Conservation (phyloP, 164 flowering plant species). For the Liquidambar formosana region DNA sequence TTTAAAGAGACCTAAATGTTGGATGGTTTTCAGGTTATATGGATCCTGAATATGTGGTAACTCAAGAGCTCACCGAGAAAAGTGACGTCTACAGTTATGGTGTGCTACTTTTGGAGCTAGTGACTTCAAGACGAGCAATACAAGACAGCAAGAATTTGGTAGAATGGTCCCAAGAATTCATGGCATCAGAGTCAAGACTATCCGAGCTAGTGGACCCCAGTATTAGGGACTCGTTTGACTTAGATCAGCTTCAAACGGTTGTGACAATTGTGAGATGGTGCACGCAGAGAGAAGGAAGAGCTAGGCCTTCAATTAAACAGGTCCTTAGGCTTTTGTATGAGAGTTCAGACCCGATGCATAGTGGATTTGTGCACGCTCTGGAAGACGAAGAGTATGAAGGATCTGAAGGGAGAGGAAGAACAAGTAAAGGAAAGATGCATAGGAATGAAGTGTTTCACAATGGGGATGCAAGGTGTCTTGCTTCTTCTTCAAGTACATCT, state of each 20-base stretch:
- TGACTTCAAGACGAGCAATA: constrained; percentile 74
- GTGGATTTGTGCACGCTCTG: constrained; percentile 59
- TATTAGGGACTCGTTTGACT: constrained; percentile 58
- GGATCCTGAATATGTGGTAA: constrained; percentile 93
- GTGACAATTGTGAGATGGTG: constrained; percentile 80
- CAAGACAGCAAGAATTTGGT: constrained; percentile 83
- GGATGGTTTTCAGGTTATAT: constrained; percentile 69
- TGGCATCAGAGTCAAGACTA: constrained; percentile 58
- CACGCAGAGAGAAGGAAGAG: constrained; percentile 79
- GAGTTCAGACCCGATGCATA: constrained; percentile 71
- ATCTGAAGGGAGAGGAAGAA: constrained; percentile 41
- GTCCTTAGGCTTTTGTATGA: constrained; percentile 85
- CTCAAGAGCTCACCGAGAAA: constrained; percentile 92
- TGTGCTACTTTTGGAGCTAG: constrained; percentile 76
- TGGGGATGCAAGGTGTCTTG: constrained; percentile 76
- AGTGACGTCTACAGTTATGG: constrained; percentile 98
- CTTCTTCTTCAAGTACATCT: constrained; percentile 91
- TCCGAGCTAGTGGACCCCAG: constrained; percentile 75
- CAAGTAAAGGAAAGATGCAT: constrained; percentile 53
- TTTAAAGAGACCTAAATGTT: constrained; percentile 9
- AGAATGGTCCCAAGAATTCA: constrained; percentile 71
- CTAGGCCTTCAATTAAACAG: constrained; percentile 92
- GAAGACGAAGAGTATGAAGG: constrained; percentile 70
- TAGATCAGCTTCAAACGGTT: constrained; percentile 74
- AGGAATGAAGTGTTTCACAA: constrained; percentile 55